Conservation (phyloP, 495 filamentous ascomycete species). For the Tuber calosporum region DNA sequence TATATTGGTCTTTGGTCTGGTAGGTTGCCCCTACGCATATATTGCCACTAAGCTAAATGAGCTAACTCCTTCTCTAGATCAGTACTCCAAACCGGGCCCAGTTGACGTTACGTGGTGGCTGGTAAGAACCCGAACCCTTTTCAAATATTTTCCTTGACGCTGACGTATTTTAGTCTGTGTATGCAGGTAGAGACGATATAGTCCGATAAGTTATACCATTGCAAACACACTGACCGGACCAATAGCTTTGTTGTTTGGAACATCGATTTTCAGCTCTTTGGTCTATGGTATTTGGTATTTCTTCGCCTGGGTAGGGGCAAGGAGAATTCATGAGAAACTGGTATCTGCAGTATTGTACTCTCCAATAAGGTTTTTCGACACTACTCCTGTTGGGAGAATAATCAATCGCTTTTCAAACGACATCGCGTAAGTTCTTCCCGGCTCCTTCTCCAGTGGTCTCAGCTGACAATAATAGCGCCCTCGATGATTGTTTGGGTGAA, state of each 20-base stretch:
- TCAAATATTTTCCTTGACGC: not conserved
- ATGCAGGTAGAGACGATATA: constrained; percentile 38
- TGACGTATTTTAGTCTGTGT: constrained; percentile 42
- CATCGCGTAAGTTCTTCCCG: constrained; percentile 38
- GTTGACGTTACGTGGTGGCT: not conserved
- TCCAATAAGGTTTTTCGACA: constrained; percentile 50
- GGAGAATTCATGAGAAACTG: constrained; percentile 46
- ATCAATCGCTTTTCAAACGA: constrained; percentile 52
- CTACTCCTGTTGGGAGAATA: constrained; percentile 48
- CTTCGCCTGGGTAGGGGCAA: constrained; percentile 48
- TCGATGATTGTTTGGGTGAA: constrained; percentile 28
- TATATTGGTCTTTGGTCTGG: constrained; percentile 32
- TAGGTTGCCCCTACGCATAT: constrained; percentile 34
- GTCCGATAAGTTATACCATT: not conserved
- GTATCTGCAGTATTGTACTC: constrained; percentile 47
- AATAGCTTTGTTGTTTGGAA: constrained; percentile 43
- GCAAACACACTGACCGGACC: constrained; percentile 40
- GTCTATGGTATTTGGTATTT: constrained; percentile 43
- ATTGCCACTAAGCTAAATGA: constrained; percentile 36
- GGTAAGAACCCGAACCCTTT: not conserved
- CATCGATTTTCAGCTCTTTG: constrained; percentile 35
- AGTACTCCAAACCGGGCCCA: constrained; percentile 27
- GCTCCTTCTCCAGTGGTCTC: constrained; percentile 44
- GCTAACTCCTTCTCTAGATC: constrained; percentile 27
- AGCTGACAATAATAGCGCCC: constrained; percentile 13